Conservation (phyloP, 768 basidiomycete species). For the Phaeotremella fagi region DNA sequence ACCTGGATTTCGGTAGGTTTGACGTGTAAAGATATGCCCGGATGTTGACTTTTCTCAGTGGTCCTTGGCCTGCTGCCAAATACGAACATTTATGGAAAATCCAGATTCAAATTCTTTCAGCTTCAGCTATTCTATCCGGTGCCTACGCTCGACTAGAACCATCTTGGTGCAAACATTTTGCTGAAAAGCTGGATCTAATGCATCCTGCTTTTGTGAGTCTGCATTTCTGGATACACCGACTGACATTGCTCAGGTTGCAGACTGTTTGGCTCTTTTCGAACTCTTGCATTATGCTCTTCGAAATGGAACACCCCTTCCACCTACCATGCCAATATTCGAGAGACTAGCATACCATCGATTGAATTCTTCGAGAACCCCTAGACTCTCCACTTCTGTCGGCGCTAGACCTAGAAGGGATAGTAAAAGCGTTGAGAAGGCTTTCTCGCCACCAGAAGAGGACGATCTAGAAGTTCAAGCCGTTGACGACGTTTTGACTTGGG, state of each 20-base stretch:
- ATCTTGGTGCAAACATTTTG: conserved; percentile 50
- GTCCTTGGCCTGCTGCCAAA: conserved; percentile 56
- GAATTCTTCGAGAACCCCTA: background rate
- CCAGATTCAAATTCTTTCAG: conserved; percentile 52
- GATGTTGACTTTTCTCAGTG: conserved; percentile 51
- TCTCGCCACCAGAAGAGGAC: background rate
- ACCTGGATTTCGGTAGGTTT: conserved; percentile 25
- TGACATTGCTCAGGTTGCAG: conserved; percentile 32
- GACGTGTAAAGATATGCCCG: no score
- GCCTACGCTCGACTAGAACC: conserved; percentile 53
- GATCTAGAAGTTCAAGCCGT: background rate
- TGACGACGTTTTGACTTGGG: conserved; percentile 18
- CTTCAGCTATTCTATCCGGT: conserved; percentile 47
- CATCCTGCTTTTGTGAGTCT: conserved; percentile 57
- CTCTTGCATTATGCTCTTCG: conserved; percentile 34
- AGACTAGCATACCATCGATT: conserved; percentile 31
- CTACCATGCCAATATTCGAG: conserved; percentile 40
- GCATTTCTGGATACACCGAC: background rate
- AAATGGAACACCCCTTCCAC: conserved; percentile 32
- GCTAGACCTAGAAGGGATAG: background rate
- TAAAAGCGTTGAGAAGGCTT: no score
- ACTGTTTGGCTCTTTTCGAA: conserved; percentile 34
- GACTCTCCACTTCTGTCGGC: background rate
- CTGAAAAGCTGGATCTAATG: conserved; percentile 54
- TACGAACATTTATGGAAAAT: conserved; percentile 52